phyloP scores from a whole-genome alignment of 2,329 filamentous ascomycete species.

The Epichloe typhina region DNA sequence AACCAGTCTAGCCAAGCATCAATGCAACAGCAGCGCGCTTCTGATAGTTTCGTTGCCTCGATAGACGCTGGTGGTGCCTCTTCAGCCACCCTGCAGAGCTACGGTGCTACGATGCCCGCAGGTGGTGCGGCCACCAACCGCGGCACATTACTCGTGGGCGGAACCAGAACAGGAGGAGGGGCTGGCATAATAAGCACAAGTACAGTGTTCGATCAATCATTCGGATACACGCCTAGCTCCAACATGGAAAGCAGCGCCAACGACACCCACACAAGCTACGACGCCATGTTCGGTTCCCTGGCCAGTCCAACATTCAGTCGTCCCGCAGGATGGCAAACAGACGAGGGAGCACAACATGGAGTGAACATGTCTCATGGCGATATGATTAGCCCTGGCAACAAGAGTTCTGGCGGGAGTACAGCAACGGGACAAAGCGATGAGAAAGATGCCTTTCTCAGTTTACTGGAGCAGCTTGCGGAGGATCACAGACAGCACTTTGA shows the following conservation, averaged over 20 bases:
- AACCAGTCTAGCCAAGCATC: slow-evolving; percentile 10
- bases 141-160: slow-evolving; percentile 1
- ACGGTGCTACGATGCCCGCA: slow-evolving; percentile 9
- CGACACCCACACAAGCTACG: slow-evolving; percentile 22
- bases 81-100: slow-evolving; percentile 9
- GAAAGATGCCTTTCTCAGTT: slow-evolving; percentile 67
- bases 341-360: slow-evolving; percentile 17
- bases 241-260: background rate
- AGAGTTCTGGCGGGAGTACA: slow-evolving; percentile 37
- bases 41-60: background rate
- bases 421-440: slow-evolving; percentile 43
- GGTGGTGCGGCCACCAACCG: background rate
- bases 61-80: background rate
- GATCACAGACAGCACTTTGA: slow-evolving; percentile 48
- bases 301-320: slow-evolving; percentile 41
- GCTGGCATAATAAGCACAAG: background rate
- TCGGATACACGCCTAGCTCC: slow-evolving; percentile 21
- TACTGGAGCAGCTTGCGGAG: slow-evolving; percentile 72
- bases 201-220: slow-evolving; percentile 13
- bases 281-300: slow-evolving; percentile 46
- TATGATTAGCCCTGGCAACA: slow-evolving; percentile 28
- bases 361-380: slow-evolving; percentile 10
- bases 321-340: slow-evolving; percentile 36
- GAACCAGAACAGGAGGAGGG: background rate
- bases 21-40: background rate